Percentiles rank a stretch among this genome's conserved stretches.
Conservation (phyloP, 495 filamentous ascomycete genomes). For the Penicillium cinerascens region DNA sequence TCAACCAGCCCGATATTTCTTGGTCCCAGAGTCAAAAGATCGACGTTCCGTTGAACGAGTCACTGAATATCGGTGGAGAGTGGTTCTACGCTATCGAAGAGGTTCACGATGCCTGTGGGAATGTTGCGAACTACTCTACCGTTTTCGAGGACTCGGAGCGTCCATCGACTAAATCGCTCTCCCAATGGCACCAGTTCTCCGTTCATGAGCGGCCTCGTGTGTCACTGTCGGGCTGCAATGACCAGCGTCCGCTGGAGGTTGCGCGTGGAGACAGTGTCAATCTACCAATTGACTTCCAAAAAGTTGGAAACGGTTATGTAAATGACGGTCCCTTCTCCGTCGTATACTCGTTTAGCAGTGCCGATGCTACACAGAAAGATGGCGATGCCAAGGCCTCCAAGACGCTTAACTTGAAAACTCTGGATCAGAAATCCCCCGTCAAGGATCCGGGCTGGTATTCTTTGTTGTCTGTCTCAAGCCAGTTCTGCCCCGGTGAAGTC, state of each 20-base stretch:
- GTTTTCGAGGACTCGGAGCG: constrained; percentile 56
- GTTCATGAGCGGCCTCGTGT: constrained; percentile 83
- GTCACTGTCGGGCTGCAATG: constrained; percentile 68
- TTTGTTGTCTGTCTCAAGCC: constrained; percentile 69
- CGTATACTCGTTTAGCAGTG: constrained; percentile 56
- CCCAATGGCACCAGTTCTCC: constrained; percentile 75
- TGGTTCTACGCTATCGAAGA: constrained; percentile 92
- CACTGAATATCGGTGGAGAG: constrained; percentile 66
- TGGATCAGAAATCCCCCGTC: constrained; percentile 49
- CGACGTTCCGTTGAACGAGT: constrained; percentile 80
- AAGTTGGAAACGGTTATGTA: constrained; percentile 51
- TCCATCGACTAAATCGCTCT: constrained; percentile 47
- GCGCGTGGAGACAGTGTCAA: constrained; percentile 64
- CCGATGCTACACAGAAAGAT: constrained; percentile 57
- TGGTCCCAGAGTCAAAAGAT: constrained; percentile 79
- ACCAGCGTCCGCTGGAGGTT: constrained; percentile 74
- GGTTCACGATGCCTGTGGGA: constrained; percentile 85
- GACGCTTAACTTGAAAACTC: constrained; percentile 34
- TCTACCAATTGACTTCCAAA: constrained; percentile 70
- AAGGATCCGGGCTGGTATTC: constrained; percentile 81
- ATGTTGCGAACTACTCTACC: constrained; percentile 74
- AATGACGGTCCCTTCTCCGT: constrained; percentile 43
- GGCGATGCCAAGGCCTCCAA: constrained; percentile 49
- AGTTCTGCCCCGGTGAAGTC: constrained; percentile 81
- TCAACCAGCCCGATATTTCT: constrained; percentile 55